Evolutionary conservation across 768 basidiomycete species (phyloP).

Genomic region (Mycena kentingensis): DNA sequence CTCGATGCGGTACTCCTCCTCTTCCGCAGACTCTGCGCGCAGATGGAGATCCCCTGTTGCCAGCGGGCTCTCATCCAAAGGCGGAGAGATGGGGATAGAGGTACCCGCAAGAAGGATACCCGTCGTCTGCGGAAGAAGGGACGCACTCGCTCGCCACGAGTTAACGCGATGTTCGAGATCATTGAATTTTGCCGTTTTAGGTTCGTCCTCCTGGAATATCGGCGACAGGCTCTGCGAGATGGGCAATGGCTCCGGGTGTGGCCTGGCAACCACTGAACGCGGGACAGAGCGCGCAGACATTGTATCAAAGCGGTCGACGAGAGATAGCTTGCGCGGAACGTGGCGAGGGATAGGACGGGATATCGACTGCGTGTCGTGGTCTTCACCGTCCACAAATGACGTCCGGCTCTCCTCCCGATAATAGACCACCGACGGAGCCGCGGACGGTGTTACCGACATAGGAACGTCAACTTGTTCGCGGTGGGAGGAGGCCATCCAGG

Average conservation of each 20-base stretch:
- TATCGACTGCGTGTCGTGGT: conserved; percentile 40
- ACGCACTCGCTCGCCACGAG: conserved; percentile 66
- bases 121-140: conserved; percentile 48
- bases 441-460: conserved; percentile 38
- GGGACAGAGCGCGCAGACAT: conserved; percentile 40
- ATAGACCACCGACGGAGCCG: conserved; percentile 50
- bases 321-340: conserved; percentile 65
- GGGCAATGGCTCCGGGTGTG: conserved; percentile 30
- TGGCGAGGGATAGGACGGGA: conserved; percentile 44
- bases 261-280: conserved; percentile 26
- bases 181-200: conserved; percentile 46
- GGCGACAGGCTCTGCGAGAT: conserved; percentile 51
- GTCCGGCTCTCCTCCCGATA: conserved; percentile 57
- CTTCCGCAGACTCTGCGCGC: conserved; percentile 30
- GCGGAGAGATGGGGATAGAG: conserved; percentile 50
- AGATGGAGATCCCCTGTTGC: conserved; percentile 24
- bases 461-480: conserved; percentile 45
- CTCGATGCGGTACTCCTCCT: conserved; percentile 57
- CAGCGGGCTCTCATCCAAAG: conserved; percentile 34
- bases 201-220: conserved; percentile 63
- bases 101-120: conserved; percentile 52
- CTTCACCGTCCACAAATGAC: conserved; percentile 41
- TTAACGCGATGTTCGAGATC: conserved; percentile 60
- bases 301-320: conserved; percentile 64
- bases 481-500: conserved; percentile 62